phyloP scores from a whole-genome alignment of 352 stramenopile genomes.

The Globisporangium lucens region DNA sequence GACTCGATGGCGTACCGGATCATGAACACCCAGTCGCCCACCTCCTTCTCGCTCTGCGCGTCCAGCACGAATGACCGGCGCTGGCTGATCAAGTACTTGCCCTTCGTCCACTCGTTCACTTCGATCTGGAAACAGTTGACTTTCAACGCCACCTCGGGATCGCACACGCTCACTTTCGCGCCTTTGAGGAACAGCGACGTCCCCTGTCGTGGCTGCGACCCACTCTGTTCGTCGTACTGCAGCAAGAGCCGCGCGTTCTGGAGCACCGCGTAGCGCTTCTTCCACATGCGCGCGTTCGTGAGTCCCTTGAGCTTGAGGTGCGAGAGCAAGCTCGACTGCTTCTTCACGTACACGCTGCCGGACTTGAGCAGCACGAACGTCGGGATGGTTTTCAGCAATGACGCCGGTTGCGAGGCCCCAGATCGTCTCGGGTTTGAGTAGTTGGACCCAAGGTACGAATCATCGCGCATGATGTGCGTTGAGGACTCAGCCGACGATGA shows the following conservation, averaged over 20 bases:
- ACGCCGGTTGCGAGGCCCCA: background rate
- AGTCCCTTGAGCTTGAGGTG: constrained; percentile 67
- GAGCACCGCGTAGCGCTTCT: constrained; percentile 78
- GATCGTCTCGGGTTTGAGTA: background rate
- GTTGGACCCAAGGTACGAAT: background rate
- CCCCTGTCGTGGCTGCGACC: constrained; percentile 33
- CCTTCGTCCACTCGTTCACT: constrained; percentile 80
- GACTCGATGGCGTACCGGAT: constrained; percentile 84
- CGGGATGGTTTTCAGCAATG: constrained; percentile 18
- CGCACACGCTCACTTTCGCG: constrained; percentile 70
- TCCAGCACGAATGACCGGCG: constrained; percentile 70
- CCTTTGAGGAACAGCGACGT: constrained; percentile 70
- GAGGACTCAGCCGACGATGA: constrained; percentile 28
- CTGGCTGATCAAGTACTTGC: constrained; percentile 56
- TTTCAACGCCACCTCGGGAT: constrained; percentile 66
- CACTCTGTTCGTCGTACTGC: constrained; percentile 60
- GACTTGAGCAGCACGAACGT: constrained; percentile 63
- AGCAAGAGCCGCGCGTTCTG: constrained; percentile 64
- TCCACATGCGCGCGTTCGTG: constrained; percentile 65
- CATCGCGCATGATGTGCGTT: constrained; percentile 14
- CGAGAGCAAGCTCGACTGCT: constrained; percentile 73
- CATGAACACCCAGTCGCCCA: constrained; percentile 86
- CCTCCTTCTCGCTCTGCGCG: constrained; percentile 68
- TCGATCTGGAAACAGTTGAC: constrained; percentile 86
- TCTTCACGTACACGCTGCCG: constrained; percentile 76